Percentiles rank a stretch among this genome's conserved stretches.
phyloP scores from a whole-genome alignment of 371 early-diverging fungal species.

The Rhizopus sp. region DNA sequence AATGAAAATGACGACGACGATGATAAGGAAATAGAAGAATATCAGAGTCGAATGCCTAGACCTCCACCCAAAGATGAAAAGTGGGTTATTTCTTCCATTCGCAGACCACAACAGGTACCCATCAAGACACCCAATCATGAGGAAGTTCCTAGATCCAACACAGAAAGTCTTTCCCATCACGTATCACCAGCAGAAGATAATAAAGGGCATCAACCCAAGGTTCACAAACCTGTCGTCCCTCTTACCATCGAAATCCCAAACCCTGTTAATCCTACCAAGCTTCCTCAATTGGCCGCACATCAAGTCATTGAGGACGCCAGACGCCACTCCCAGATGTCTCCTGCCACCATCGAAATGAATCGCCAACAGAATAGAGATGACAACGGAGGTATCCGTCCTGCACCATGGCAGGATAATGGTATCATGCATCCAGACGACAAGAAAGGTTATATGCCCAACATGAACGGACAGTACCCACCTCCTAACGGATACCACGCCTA shows the following conservation, averaged over 20 bases:
- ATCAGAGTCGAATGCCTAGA: constrained; percentile 19
- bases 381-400: constrained; percentile 24
- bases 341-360: constrained; percentile 1
- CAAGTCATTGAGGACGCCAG: constrained; percentile 34
- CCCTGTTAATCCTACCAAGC: constrained; percentile 16
- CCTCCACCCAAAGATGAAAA: constrained; percentile 48
- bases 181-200: background rate
- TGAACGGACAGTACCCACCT: constrained; percentile 1
- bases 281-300: constrained; percentile 28
- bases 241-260: constrained; percentile 49
- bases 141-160: background rate
- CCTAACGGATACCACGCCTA: constrained; percentile 8
- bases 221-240: constrained; percentile 31
- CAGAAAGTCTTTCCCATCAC: constrained; percentile 5
- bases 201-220: constrained; percentile 18
- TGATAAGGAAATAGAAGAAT: constrained; percentile 19
- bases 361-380: background rate
- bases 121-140: constrained; percentile 33
- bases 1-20: constrained; percentile 12
- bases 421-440: constrained; percentile 1
- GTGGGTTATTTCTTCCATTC: constrained; percentile 54
- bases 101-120: constrained; percentile 49
- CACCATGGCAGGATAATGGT: constrained; percentile 23
- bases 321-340: constrained; percentile 31
- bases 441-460: constrained; percentile 1